Evolutionary conservation across 2,329 filamentous ascomycete species (phyloP).

Genomic region (Scleromitrula shiraiana): DNA sequence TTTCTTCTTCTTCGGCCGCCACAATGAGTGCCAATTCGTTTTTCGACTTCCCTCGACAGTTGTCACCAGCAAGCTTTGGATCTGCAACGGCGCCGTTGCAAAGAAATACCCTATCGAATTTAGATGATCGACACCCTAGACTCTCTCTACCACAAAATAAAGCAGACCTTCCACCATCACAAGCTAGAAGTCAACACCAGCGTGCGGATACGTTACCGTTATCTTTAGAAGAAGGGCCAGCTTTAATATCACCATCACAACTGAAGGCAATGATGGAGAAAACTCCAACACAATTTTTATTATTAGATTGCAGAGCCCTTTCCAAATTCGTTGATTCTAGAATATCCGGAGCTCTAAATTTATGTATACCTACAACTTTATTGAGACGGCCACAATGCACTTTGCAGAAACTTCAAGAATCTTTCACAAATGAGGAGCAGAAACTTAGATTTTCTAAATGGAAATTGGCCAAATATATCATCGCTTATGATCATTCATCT

Average conservation of each 20-base stretch:
- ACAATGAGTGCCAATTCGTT: conserved; percentile 24
- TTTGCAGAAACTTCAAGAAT: conserved; percentile 77
- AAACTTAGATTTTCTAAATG: conserved; percentile 69
- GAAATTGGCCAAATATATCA: conserved; percentile 64
- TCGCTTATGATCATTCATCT: conserved; percentile 81
- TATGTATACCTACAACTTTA: conserved; percentile 92
- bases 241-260: conserved; percentile 45
- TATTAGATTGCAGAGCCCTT: conserved; percentile 81
- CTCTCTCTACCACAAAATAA: conserved; percentile 46
- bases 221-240: conserved; percentile 38
- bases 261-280: conserved; percentile 49
- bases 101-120: conserved; percentile 22
- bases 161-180: conserved; percentile 34
- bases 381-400: conserved; percentile 88
- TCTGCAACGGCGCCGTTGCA: conserved; percentile 21
- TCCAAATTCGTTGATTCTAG: conserved; percentile 71
- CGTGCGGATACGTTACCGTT: conserved; percentile 47
- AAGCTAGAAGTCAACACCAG: conserved; percentile 20
- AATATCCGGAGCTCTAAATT: conserved; percentile 73
- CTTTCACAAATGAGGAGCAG: conserved; percentile 66
- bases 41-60: conserved; percentile 37
- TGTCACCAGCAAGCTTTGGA: conserved; percentile 39
- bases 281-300: conserved; percentile 38
- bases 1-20: conserved; percentile 33
- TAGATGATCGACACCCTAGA: conserved; percentile 45